Evolutionary conservation across 2,329 filamentous ascomycete species (phyloP), one percentile per base, ranked within the genome.

Genomic region (Pseudocercospora vitis): DNA sequence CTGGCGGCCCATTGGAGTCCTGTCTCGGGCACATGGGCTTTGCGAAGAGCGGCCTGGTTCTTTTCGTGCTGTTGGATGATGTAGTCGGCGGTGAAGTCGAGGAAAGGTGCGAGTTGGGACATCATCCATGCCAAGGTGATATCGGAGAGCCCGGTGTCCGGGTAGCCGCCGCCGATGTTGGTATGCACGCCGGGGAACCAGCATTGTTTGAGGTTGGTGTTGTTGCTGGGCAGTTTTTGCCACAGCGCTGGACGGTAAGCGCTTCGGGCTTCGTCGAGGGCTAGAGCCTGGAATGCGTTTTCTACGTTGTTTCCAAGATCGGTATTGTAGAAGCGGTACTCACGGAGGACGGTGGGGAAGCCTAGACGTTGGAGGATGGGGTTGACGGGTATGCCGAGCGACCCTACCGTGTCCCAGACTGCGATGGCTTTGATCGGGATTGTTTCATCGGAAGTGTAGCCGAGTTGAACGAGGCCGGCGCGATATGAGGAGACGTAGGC

Each of bases 121-220:
- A 75, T 73, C 71, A 74, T 74, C 71, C 71, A 74, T 9, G 69
- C 69, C 5, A 73, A 56, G 0, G 70, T 68, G 8, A 73, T 66
- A 26, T 73, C 65, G 2, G 68, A 63, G 6, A 71, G 63, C 4
- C 66, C 61, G 2, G 58, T 58, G 23, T 70, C 68, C 5, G 59
- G 56, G 26, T 68, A 69, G 0, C 77, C 76, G 21, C 79, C 79
- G 2, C 79, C 79, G 2, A 80, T 68, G 51, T 81, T 78, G 7
- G 74, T 72, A 59, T 82, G 80, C 23, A 72, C 74, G 7, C 80
- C 80, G 0, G 78, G 77, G 50, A 81, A 81, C 80, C 80, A 82
- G 3, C 77, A 74, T 61, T 81, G 79, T 11, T 73, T 71, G 21
- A 81, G 63, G 18, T 71, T 65, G 2, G 67, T 67, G 4, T 54